Evolutionary conservation across 2,329 filamentous ascomycete genomes (phyloP), one percentile per base, ranked within the genome.

Genomic region (Pseudogymnoascus verrucosus): DNA sequence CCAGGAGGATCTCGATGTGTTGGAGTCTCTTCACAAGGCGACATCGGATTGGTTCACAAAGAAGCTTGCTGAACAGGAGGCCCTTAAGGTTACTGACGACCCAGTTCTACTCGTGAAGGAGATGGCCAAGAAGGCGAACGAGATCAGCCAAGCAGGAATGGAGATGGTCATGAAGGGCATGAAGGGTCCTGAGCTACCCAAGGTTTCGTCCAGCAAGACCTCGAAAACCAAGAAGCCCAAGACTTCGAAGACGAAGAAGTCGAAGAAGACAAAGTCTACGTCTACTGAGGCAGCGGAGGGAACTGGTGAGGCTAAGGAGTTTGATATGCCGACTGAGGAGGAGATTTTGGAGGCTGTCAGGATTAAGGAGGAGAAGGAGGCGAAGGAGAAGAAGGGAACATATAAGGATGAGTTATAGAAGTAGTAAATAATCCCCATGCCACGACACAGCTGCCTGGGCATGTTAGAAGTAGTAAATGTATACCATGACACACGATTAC

Each of bases 51-150:
- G 93, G 93, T 80, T 99, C 19, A 83, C 86, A 34, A 83, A 89
- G 67, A 88, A 89, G 72, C 77, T 90, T 59, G 78, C 81, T 2
- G 82, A 83, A 69, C 93, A 98, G 75, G 84, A 86, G 31, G 87
- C 85, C 68, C 84, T 96, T 2, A 78, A 82, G 14, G 77, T 80
- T 1, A 86, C 86, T 1, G 90, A 91, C 8, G 87, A 98, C 68
- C 90, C 91, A 0, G 87, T 87, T 5, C 80, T 96, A 7, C 82
- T 88, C 0, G 78, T 86, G 68, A 87, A 88, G 71, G 93, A 96
- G 28, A 76, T 96, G 31, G 78, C 85, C 64, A 80, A 79, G 23
- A 89, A 88, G 75, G 82, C 86, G 14, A 84, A 87, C 70, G 84
- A 89, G 73, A 81, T 98, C 5, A 85, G 89, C 73, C 86, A 89